Percentiles rank a stretch among this genome's conserved stretches.
phyloP scores from a whole-genome alignment of 108 stramenopile genomes.

The Skeletonema potamos region DNA sequence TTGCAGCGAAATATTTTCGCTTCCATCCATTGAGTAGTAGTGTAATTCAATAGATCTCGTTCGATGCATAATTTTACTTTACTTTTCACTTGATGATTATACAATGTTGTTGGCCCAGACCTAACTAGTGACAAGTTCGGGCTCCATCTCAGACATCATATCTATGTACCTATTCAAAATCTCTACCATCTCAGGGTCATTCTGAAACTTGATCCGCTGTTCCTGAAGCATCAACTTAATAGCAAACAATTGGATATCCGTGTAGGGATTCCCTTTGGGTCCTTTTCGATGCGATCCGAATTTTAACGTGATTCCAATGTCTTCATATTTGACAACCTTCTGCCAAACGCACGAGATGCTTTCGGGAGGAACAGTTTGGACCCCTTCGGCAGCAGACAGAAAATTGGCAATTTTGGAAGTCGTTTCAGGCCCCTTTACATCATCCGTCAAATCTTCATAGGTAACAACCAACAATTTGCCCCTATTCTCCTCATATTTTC shows the following conservation, averaged over 20 bases:
- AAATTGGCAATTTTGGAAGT: slow-evolving; percentile 2
- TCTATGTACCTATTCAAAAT: neutral
- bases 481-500: slow-evolving; percentile 6
- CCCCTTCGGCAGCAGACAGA: neutral
- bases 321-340: slow-evolving; percentile 8
- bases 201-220: neutral
- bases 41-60: too few relatives aligned
- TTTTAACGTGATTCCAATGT: neutral
- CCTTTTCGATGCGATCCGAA: neutral
- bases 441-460: slow-evolving; percentile 7
- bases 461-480: slow-evolving; percentile 3
- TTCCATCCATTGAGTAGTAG: neutral
- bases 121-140: neutral
- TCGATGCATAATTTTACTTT: too few relatives aligned
- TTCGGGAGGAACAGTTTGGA: neutral
- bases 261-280: neutral
- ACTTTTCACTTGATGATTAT: too few relatives aligned
- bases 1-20: too few relatives aligned
- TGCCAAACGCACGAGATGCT: neutral
- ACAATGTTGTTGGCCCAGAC: neutral
- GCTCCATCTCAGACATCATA: neutral
- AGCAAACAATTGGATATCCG: neutral
- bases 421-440: neutral
- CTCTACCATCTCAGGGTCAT: neutral
- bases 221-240: neutral